A percentile compares a stretch with the other conserved stretches of the same genome.
Evolutionary conservation across 306 rosid genomes (phyloP).

Genomic region (Dalbergia oliveri): DNA sequence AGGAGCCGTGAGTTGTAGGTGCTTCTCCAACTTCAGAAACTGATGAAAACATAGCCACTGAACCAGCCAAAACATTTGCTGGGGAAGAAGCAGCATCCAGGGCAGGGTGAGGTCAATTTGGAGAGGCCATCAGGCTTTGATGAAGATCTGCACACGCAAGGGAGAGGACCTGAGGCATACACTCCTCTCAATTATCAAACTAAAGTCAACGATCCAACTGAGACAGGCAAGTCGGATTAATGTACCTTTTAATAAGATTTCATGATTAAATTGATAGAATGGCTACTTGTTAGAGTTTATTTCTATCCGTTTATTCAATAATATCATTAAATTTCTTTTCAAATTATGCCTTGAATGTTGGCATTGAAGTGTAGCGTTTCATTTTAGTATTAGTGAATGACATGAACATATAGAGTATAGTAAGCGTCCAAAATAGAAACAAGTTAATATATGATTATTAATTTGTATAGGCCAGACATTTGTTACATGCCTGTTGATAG

Average conservation of each 20-base stretch:
- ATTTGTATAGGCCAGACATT: neutral
- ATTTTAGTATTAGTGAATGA: neutral
- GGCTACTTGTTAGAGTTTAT: neutral
- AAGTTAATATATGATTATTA: too few relatives aligned
- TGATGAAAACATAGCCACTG: constrained; percentile 21
- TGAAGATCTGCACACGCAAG: constrained; percentile 49
- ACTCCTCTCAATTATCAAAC: constrained; percentile 47
- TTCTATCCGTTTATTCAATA: neutral
- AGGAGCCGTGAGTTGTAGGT: constrained; percentile 33
- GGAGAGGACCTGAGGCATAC: constrained; percentile 19
- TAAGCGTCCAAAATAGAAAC: neutral
- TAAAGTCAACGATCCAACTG: constrained; percentile 56
- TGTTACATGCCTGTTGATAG: neutral
- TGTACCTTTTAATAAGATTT: neutral
- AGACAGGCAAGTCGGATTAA: constrained; percentile 43
- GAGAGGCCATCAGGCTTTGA: constrained; percentile 48
- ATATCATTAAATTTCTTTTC: neutral
- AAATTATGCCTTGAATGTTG: constrained; percentile 1
- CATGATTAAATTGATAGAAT: constrained; percentile 19
- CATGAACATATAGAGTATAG: neutral
- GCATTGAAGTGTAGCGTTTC: neutral
- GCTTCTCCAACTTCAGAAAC: constrained; percentile 41
- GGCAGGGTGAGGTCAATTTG: constrained; percentile 47
- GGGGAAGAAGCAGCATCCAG: constrained; percentile 19
- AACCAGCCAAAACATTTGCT: constrained; percentile 39